A percentile compares a stretch with the other conserved stretches of the same genome.
Conservation (phyloP, 2,329 filamentous ascomycete species). For the Colletotrichum camelliae region DNA sequence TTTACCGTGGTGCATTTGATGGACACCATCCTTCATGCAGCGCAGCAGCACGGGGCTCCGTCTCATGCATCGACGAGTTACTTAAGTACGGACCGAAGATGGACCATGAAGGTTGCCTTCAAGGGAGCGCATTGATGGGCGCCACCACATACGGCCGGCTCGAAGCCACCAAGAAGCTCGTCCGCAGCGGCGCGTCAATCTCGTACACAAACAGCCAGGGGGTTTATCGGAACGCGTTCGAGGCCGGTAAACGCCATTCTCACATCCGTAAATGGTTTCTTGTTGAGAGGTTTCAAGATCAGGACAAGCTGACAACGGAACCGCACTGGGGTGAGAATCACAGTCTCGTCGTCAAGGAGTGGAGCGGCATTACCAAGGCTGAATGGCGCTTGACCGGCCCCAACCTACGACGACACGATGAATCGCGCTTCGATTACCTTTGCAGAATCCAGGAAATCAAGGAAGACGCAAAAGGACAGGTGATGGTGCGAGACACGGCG, state of each 20-base stretch:
- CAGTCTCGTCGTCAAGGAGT: neutral
- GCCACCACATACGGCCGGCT: neutral
- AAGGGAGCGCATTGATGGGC: neutral
- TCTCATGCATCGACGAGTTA: too few species aligned
- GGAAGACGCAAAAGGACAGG: fast-evolving
- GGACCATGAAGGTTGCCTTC: neutral
- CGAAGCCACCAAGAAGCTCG: neutral
- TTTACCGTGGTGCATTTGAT: fast-evolving
- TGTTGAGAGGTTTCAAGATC: neutral
- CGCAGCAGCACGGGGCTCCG: fast-evolving
- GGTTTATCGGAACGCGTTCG: neutral
- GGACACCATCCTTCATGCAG: fast-evolving
- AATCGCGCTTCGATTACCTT: neutral
- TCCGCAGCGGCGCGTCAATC: neutral
- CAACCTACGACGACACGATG: neutral
- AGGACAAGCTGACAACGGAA: neutral
- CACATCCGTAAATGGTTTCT: neutral
- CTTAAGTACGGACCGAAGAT: fast-evolving
- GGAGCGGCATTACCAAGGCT: neutral
- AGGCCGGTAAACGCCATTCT: neutral
- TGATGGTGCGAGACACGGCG: neutral
- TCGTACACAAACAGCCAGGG: neutral
- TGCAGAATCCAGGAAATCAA: fast-evolving
- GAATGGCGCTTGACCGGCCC: neutral
- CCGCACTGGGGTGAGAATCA: neutral